Evolutionary conservation across 441 rosid species (phyloP).

Genomic region (Brassica balearica): DNA sequence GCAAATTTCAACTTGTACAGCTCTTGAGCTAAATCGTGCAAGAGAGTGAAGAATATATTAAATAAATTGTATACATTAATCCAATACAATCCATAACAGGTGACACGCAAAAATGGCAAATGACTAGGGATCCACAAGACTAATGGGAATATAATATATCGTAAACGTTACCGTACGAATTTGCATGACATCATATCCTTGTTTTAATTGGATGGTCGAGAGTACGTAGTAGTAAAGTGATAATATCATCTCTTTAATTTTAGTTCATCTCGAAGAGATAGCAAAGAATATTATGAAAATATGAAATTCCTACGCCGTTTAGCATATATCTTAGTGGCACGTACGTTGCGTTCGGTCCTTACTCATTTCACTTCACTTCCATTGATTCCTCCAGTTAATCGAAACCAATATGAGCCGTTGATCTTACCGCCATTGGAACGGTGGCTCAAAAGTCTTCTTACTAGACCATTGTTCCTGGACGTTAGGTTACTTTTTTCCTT

Average conservation of each 20-base stretch:
- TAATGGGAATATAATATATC: slow-evolving; percentile 35
- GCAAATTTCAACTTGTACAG: background rate
- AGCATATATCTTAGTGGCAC: slow-evolving; percentile 31
- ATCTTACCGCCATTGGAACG: slow-evolving; percentile 17
- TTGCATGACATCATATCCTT: slow-evolving; percentile 39
- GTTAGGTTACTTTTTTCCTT: background rate
- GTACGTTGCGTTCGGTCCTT: slow-evolving; percentile 32
- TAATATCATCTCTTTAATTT: slow-evolving; percentile 16
- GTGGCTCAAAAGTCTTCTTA: slow-evolving; percentile 16
- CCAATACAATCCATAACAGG: slow-evolving; percentile 25
- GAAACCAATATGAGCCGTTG: slow-evolving; percentile 15
- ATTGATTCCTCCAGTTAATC: slow-evolving; percentile 22
- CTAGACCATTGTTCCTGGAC: background rate
- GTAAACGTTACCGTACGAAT: slow-evolving; percentile 34
- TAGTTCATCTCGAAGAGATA: slow-evolving; percentile 26
- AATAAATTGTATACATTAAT: background rate
- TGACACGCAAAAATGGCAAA: slow-evolving; percentile 41
- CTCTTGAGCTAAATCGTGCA: slow-evolving; percentile 15
- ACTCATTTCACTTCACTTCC: slow-evolving; percentile 20
- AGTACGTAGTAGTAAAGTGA: slow-evolving; percentile 29
- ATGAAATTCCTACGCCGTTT: no score
- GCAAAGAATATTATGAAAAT: slow-evolving; percentile 35
- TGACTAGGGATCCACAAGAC: slow-evolving; percentile 28
- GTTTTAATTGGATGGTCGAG: slow-evolving; percentile 41
- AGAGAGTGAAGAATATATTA: slow-evolving; percentile 8